Conservation (phyloP, 805 yeast genomes). For the Candida awuae region DNA sequence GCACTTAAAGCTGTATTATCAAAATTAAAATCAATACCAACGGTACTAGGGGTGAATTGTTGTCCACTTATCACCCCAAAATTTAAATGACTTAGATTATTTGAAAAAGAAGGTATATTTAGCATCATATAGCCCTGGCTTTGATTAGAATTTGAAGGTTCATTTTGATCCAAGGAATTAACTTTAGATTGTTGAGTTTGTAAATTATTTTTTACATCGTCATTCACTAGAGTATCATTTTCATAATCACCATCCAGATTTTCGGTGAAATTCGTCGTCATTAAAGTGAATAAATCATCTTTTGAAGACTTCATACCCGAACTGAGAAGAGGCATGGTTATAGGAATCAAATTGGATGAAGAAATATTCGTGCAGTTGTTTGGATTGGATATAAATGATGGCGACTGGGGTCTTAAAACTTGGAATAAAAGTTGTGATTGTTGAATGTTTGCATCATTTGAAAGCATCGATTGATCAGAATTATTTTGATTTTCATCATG, state of each 20-base stretch:
- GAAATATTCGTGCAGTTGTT: neutral
- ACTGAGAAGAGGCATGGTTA: neutral
- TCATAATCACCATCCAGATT: neutral
- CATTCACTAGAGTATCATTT: neutral
- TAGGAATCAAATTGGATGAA: slow-evolving; percentile 3
- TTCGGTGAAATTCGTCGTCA: neutral
- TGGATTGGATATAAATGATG: neutral
- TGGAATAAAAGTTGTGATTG: neutral
- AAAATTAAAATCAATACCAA: slow-evolving; percentile 5
- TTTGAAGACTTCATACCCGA: too few relatives aligned
- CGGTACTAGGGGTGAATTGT: slow-evolving; percentile 9
- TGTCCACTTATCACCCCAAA: slow-evolving; percentile 9
- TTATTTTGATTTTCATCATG: slow-evolving; percentile 1
- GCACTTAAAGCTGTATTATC: slow-evolving; percentile 2
- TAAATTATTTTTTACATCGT: neutral
- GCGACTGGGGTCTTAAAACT: neutral
- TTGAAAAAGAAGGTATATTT: slow-evolving; percentile 1
- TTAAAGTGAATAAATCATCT: too few relatives aligned
- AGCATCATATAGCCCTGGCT: slow-evolving; percentile 9
- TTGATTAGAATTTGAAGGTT: neutral
- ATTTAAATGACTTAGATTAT: slow-evolving; percentile 1
- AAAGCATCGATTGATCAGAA: neutral
- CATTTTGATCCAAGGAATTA: neutral
- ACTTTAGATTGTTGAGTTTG: neutral
- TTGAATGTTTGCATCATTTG: neutral